These are phyloP conservation scores for Tetrapisispora arboricola DNA, from an alignment of 805 yeast genomes.

Conservation along the genomic window DNA sequence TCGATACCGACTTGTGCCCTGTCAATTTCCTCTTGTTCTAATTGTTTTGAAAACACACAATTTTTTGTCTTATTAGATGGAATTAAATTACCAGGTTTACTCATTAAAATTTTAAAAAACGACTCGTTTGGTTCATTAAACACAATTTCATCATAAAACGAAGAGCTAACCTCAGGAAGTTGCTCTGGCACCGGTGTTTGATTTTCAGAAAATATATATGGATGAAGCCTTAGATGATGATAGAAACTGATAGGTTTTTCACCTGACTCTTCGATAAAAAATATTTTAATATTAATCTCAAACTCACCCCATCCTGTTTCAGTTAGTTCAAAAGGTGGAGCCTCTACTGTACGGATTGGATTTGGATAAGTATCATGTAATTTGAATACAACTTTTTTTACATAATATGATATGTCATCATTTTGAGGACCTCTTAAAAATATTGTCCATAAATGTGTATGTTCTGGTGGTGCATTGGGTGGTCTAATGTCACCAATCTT, in stretches of 20 bases:
- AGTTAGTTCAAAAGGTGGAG: constrained; percentile 88
- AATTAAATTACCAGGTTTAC: constrained; percentile 49
- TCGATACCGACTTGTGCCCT: constrained; percentile 40
- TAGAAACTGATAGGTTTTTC: constrained; percentile 81
- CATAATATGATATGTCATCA: constrained; percentile 67
- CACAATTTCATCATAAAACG: constrained; percentile 79
- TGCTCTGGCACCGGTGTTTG: constrained; percentile 12
- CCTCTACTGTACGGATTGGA: constrained; percentile 75
- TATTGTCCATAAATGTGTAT: constrained; percentile 93
- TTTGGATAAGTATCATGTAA: constrained; percentile 89
- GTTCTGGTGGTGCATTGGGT: constrained; percentile 67
- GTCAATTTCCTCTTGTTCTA: constrained; percentile 57
- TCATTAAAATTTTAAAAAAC: constrained; percentile 67
- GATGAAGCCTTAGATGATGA: constrained; percentile 87
- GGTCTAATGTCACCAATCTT: constrained; percentile 51
- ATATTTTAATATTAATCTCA: constrained; percentile 80
- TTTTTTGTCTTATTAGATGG: constrained; percentile 31
- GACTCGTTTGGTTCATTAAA: constrained; percentile 93
- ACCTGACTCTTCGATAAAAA: constrained; percentile 74
- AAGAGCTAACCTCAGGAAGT: constrained; percentile 41
- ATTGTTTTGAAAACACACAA: constrained; percentile 37
- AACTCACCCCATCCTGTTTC: constrained; percentile 99
- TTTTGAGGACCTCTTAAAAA: constrained; percentile 74
- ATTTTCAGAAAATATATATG: constrained; percentile 41
- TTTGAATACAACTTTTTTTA: constrained; percentile 87